Evolutionary conservation across 2,329 filamentous ascomycete species (phyloP).

Genomic region (Alternaria ethzedia): DNA sequence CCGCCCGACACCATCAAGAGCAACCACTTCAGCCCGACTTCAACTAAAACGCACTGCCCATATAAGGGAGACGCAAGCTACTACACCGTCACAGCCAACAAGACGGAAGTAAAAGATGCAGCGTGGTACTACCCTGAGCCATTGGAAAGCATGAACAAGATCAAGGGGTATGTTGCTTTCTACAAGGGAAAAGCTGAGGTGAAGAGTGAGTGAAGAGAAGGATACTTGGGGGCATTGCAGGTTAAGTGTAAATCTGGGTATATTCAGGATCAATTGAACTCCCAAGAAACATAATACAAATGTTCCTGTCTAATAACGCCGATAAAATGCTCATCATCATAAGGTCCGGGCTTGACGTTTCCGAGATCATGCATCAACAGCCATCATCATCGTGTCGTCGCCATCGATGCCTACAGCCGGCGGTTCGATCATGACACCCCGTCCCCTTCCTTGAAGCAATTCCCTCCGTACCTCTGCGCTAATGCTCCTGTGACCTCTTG

Average conservation of each 20-base stretch:
- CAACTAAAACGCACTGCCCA: constrained; percentile 58
- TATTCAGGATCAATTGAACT: constrained; percentile 1
- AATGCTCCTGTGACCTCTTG: constrained; percentile 84
- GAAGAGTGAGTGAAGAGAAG: too few relatives aligned
- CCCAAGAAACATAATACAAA: not conserved
- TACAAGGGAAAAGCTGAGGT: constrained; percentile 54
- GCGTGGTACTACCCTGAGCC: constrained; percentile 66
- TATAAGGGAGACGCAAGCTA: constrained; percentile 67
- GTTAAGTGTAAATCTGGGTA: not conserved
- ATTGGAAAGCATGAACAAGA: constrained; percentile 56
- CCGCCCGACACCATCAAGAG: constrained; percentile 55
- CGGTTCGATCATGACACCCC: constrained; percentile 74
- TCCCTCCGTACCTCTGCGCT: constrained; percentile 91
- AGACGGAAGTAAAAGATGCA: constrained; percentile 58
- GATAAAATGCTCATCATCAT: constrained; percentile 13
- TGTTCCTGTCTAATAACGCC: constrained; percentile 11
- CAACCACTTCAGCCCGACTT: constrained; percentile 53
- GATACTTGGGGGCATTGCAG: too few relatives aligned
- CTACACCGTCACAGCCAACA: constrained; percentile 60
- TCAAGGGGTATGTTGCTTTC: constrained; percentile 65
- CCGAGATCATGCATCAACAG: constrained; percentile 11
- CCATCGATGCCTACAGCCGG: constrained; percentile 67
- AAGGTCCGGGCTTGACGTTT: not conserved
- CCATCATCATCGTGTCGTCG: constrained; percentile 89
- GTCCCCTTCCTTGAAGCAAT: constrained; percentile 82